A percentile compares a stretch with the other conserved stretches of the same genome.
Evolutionary conservation across 75 land plant genomes (phyloP).

Genomic region (Pinus tabuliformis): DNA sequence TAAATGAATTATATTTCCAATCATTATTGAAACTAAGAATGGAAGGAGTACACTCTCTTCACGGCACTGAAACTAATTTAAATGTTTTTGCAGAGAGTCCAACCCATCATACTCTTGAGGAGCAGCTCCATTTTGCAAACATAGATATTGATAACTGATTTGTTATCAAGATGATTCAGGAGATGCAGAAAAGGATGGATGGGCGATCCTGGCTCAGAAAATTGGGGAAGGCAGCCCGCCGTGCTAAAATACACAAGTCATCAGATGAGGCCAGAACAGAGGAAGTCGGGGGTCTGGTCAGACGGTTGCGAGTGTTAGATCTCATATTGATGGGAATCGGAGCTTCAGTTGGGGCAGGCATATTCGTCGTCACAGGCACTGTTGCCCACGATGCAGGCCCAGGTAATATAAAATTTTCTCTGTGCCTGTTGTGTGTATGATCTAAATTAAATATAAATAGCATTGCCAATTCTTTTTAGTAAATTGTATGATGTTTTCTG

Average conservation of each 20-base stretch:
- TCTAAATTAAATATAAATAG: neutral
- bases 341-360: slow-evolving; percentile 92
- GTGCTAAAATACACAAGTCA: neutral
- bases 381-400: slow-evolving; percentile 48
- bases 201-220: neutral
- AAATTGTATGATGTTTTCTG: neutral
- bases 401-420: slow-evolving; percentile 32
- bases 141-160: no score
- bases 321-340: slow-evolving; percentile 79
- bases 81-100: no score
- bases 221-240: neutral
- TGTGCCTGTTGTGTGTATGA: no score
- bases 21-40: no score
- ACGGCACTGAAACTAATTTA: no score
- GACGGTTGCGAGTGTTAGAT: slow-evolving; percentile 75
- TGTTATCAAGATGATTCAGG: neutral
- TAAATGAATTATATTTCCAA: no score
- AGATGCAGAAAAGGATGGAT: neutral
- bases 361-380: slow-evolving; percentile 94
- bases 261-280: neutral
- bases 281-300: slow-evolving; percentile 26
- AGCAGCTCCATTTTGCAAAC: no score
- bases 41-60: no score
- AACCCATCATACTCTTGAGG: no score
- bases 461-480: neutral